These are phyloP conservation scores for Hygrophorus russula DNA, from an alignment of 768 basidiomycete species.

Conservation along the genomic window DNA sequence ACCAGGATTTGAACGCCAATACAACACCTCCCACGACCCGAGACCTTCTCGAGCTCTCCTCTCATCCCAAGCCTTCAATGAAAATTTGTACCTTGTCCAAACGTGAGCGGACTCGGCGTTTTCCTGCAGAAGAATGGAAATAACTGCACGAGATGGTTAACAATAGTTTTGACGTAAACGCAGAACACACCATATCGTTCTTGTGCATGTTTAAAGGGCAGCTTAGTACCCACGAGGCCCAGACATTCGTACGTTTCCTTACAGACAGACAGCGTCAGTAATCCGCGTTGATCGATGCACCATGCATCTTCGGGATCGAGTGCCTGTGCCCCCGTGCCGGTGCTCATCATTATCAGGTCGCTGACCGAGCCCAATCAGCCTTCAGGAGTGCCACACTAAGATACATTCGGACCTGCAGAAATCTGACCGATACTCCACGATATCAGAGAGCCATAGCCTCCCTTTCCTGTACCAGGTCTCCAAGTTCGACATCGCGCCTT, in stretches of 20 bases:
- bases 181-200: constrained; percentile 36
- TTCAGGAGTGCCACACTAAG: constrained; percentile 15
- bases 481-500: constrained; percentile 28
- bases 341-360: constrained; percentile 25
- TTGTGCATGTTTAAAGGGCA: constrained; percentile 37
- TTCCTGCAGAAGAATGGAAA: constrained; percentile 32
- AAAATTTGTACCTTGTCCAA: constrained; percentile 26
- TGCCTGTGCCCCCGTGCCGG: constrained; percentile 14
- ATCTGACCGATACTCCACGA: constrained; percentile 21
- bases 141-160: constrained; percentile 25
- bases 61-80: constrained; percentile 40
- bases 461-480: constrained; percentile 34
- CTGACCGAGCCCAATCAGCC: constrained; percentile 24
- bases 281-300: constrained; percentile 56
- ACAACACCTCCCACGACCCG: constrained; percentile 3
- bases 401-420: not conserved
- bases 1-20: constrained; percentile 1
- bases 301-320: constrained; percentile 39
- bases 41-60: constrained; percentile 16
- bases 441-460: constrained; percentile 28
- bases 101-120: constrained; percentile 24
- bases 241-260: constrained; percentile 51
- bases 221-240: constrained; percentile 43
- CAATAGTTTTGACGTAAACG: not conserved
- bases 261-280: constrained; percentile 44